A percentile compares a stretch with the other conserved stretches of the same genome.
Conservation (phyloP, 1,139 yeast genomes). For the Pneumocystis jirovecii region DNA sequence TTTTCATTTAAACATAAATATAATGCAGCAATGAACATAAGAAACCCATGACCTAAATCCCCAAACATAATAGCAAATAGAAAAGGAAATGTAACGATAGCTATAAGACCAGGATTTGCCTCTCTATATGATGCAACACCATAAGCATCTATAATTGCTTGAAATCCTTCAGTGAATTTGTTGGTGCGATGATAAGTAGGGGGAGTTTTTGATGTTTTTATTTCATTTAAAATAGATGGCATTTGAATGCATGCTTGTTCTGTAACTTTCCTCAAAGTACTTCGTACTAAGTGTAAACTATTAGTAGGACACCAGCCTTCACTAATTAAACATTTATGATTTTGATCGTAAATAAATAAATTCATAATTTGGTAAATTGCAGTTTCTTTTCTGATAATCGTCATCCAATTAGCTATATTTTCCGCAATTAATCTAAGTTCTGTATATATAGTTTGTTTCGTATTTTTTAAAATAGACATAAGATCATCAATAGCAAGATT, state of each 20-base stretch:
- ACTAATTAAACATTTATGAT: constrained; percentile 80
- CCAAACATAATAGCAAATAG: constrained; percentile 99
- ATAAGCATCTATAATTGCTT: constrained; percentile 83
- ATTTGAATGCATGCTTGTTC: constrained; percentile 42
- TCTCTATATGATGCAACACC: constrained; percentile 91
- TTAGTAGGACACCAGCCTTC: constrained; percentile 87
- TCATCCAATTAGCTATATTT: constrained; percentile 56
- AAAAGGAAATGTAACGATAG: constrained; percentile 90
- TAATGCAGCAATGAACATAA: constrained; percentile 58
- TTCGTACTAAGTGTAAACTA: constrained; percentile 34
- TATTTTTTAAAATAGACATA: constrained; percentile 54
- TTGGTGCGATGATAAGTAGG: constrained; percentile 89
- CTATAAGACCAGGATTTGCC: constrained; percentile 89
- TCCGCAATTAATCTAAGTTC: constrained; percentile 65
- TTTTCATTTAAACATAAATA: constrained; percentile 56
- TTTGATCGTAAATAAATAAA: constrained; percentile 67
- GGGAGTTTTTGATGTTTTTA: constrained; percentile 70
- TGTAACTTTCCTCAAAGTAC: constrained; percentile 41
- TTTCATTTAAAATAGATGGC: constrained; percentile 66
- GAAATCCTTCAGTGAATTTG: constrained; percentile 85
- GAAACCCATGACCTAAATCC: constrained; percentile 88
- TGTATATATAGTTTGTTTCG: constrained; percentile 52
- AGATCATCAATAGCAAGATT: constrained; percentile 48
- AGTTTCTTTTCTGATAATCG: constrained; percentile 53
- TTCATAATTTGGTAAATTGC: constrained; percentile 62